Evolutionary conservation across 2,329 filamentous ascomycete species (phyloP).

Genomic region (Aspergillus persii): DNA sequence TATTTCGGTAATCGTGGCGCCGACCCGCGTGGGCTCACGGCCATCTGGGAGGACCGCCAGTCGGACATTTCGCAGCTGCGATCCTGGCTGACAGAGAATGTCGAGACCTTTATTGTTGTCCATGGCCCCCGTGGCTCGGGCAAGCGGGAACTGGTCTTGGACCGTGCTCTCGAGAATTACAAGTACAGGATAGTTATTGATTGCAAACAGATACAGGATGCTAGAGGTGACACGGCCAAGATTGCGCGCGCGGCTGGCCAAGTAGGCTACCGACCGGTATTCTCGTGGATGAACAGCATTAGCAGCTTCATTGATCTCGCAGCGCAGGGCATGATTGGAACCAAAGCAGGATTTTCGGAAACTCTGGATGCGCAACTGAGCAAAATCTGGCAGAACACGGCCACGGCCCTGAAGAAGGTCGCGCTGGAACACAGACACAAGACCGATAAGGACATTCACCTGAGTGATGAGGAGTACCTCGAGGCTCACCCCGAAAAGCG

Average conservation of each 20-base stretch:
- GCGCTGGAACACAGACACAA: slow-evolving; percentile 69
- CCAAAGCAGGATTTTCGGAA: slow-evolving; percentile 92
- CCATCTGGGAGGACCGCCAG: slow-evolving; percentile 84
- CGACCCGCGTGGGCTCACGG: slow-evolving; percentile 68
- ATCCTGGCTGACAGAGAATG: slow-evolving; percentile 82
- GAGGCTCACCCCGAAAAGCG: slow-evolving; percentile 83
- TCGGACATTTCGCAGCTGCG: slow-evolving; percentile 77
- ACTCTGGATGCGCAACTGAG: slow-evolving; percentile 83
- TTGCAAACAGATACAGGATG: slow-evolving; percentile 90
- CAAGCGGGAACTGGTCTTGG: slow-evolving; percentile 81
- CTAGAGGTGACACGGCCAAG: slow-evolving; percentile 79
- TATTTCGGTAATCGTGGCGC: slow-evolving; percentile 48
- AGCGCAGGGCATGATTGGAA: slow-evolving; percentile 87
- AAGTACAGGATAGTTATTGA: slow-evolving; percentile 81
- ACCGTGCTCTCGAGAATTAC: slow-evolving; percentile 74
- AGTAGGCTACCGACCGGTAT: slow-evolving; percentile 89
- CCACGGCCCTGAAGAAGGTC: slow-evolving; percentile 73
- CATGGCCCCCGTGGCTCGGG: slow-evolving; percentile 90
- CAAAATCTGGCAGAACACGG: slow-evolving; percentile 85
- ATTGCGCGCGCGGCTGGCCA: slow-evolving; percentile 77
- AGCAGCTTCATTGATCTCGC: slow-evolving; percentile 90
- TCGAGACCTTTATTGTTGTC: slow-evolving; percentile 89
- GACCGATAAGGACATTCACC: slow-evolving; percentile 67
- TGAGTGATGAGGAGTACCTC: slow-evolving; percentile 82
- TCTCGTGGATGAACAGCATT: slow-evolving; percentile 94